Percentiles rank a stretch among this genome's conserved stretches.
phyloP scores from a whole-genome alignment of 2,329 filamentous ascomycete species.

The Botrytis galanthina region DNA sequence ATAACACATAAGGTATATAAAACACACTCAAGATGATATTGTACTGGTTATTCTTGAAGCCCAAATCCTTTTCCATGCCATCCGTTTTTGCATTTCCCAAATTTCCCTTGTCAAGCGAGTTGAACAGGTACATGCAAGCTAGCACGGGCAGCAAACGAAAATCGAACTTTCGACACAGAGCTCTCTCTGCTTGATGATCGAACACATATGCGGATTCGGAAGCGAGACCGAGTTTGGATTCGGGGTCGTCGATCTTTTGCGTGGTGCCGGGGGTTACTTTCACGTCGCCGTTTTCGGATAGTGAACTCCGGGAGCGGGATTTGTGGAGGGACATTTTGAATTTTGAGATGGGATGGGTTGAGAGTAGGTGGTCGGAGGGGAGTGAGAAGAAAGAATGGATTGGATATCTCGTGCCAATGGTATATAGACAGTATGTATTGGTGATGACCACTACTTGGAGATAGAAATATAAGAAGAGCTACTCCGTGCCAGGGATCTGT shows the following conservation, averaged over 20 bases:
- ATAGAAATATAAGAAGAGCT: background rate
- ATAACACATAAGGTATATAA: constrained; percentile 72
- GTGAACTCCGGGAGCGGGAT: background rate
- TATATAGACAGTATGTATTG: background rate
- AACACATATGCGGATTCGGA: background rate
- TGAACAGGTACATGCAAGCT: constrained; percentile 46
- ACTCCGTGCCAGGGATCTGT: background rate
- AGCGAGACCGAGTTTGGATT: background rate
- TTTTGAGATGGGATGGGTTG: background rate
- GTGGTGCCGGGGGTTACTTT: background rate
- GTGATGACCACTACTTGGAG: background rate
- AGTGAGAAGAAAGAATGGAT: background rate
- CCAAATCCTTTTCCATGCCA: constrained; percentile 46
- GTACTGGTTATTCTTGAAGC: constrained; percentile 62
- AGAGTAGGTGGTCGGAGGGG: background rate
- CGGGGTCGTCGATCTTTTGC: constrained; percentile 10
- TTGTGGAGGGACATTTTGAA: background rate
- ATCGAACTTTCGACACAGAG: constrained; percentile 45
- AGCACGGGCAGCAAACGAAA: constrained; percentile 44
- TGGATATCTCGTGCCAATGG: background rate
- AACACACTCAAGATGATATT: constrained; percentile 70
- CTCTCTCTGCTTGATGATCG: constrained; percentile 19
- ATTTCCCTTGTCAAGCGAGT: constrained; percentile 51
- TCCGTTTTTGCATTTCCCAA: constrained; percentile 56
- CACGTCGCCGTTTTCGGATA: background rate